These are phyloP conservation scores for Parachaetomium inaequale DNA, from an alignment of 495 filamentous ascomycete genomes.

Conservation along the genomic window DNA sequence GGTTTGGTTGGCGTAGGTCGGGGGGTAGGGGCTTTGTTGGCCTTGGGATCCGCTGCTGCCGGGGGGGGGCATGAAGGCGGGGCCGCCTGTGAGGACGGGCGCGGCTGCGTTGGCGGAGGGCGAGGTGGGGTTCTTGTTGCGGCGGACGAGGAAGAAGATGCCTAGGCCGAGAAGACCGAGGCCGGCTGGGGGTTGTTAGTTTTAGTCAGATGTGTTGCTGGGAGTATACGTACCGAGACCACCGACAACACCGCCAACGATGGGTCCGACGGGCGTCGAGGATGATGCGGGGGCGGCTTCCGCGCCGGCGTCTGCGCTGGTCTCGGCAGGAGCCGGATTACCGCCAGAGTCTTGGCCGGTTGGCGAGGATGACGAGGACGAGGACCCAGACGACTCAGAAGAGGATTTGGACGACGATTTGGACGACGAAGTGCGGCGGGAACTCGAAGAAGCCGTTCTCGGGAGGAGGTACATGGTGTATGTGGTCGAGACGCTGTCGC, in stretches of 20 bases:
- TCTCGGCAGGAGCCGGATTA: background rate
- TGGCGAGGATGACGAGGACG: background rate
- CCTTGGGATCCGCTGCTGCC: background rate
- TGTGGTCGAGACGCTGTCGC: background rate
- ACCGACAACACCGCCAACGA: slow-evolving; percentile 50
- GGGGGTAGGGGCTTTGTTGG: background rate
- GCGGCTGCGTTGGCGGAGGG: background rate
- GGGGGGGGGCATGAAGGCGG: background rate
- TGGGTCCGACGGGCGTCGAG: slow-evolving; percentile 35
- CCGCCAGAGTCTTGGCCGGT: background rate
- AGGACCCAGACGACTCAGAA: background rate
- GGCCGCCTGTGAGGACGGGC: background rate
- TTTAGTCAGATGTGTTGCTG: background rate
- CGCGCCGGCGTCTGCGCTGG: background rate
- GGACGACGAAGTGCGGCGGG: background rate
- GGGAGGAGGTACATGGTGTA: background rate
- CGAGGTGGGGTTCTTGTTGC: slow-evolving; percentile 26
- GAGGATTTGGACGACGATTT: background rate
- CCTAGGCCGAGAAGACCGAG: slow-evolving; percentile 39
- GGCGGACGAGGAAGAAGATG: slow-evolving; percentile 41
- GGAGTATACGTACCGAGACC: slow-evolving; percentile 30
- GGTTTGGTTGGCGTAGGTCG: slow-evolving; percentile 9
- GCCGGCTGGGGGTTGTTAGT: slow-evolving; percentile 20
- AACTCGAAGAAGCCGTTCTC: too few species aligned
- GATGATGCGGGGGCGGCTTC: background rate